Conservation (phyloP, 352 stramenopile genomes). For the Pythium brassicae region DNA sequence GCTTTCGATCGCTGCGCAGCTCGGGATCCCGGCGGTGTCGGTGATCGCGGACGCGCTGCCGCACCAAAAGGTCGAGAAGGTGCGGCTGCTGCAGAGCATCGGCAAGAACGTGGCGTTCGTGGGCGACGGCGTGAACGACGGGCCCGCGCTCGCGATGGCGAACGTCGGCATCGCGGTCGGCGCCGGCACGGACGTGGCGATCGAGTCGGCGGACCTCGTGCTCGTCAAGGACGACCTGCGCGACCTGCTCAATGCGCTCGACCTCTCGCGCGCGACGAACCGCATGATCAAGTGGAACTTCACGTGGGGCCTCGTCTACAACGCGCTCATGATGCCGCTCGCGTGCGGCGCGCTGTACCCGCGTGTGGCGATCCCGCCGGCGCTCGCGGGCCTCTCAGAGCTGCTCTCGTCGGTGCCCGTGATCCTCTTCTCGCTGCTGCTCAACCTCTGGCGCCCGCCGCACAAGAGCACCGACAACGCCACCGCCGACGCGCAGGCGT, state of each 20-base stretch:
- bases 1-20: slow-evolving; percentile 35
- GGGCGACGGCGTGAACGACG: slow-evolving; percentile 73
- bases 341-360: slow-evolving; percentile 66
- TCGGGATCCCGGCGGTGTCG: slow-evolving; percentile 49
- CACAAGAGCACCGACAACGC: slow-evolving; percentile 18
- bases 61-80: slow-evolving; percentile 77
- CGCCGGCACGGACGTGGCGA: slow-evolving; percentile 59
- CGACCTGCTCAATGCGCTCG: slow-evolving; percentile 59
- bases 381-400: slow-evolving; percentile 66
- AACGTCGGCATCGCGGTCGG: slow-evolving; percentile 67
- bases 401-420: slow-evolving; percentile 74
- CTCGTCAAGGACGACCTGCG: slow-evolving; percentile 68
- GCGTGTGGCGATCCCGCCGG: slow-evolving; percentile 58
- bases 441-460: slow-evolving; percentile 59
- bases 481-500: slow-evolving; percentile 13
- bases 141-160: slow-evolving; percentile 57
- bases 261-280: slow-evolving; percentile 58
- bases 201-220: slow-evolving; percentile 70
- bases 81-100: slow-evolving; percentile 59
- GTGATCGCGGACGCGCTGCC: slow-evolving; percentile 64
- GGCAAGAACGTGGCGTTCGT: slow-evolving; percentile 74
- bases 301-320: slow-evolving; percentile 71
- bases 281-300: slow-evolving; percentile 76
- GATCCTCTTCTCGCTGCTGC: slow-evolving; percentile 69
- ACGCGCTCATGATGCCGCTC: slow-evolving; percentile 69